Base-by-base conservation (phyloP, 1,139 yeast species). In the Saccharomycopsis phalli region DNA sequence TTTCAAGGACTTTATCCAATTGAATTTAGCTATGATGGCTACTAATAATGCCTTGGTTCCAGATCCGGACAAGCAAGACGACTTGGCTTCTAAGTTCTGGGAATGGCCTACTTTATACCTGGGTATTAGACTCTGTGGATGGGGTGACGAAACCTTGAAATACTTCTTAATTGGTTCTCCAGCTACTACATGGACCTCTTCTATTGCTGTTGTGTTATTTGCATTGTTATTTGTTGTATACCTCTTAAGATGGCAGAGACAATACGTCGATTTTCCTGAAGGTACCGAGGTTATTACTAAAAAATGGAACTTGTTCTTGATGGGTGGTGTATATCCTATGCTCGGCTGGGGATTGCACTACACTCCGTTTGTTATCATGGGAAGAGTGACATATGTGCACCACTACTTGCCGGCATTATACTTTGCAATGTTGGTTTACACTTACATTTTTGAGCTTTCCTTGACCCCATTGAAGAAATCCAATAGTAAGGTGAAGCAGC, bases 1-100 rank as follows among this genome's bases (percentile, higher is more conserved):
- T 63, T 57, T 86, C 54, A 78, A 84, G 52, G 97, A 91, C 65
- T 93, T 93, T 52, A 67, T 93, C 50, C 95, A 87, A 63, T 68
- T 93, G 54, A 91, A 91, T 60, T 76, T 87, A 57, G 98, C 97
- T 18, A 93, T 91, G 96, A 87, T 88, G 96, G 95, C 96, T 20
- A 84, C 97, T 34, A 93, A 93, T 66, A 93, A 93, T 55, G 97
- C 95, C 3, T 73, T 91, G 56, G 77, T 91, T 44, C 97, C 98
- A 27, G 98, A 91, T 56, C 61, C 71, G 14, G 98, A 93, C 52
- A 88, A 91, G 63, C 78, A 74, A 53, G 99, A 93, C 58, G 88
- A 81, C 52, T 72, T 93, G 53, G 94, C 97, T 1, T 86, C 96
- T 14, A 59, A 75, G 38, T 91, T 91, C 53, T 93, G 98, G 98